phyloP scores from a whole-genome alignment of 805 yeast genomes.

The Lipomyces japonicus region DNA sequence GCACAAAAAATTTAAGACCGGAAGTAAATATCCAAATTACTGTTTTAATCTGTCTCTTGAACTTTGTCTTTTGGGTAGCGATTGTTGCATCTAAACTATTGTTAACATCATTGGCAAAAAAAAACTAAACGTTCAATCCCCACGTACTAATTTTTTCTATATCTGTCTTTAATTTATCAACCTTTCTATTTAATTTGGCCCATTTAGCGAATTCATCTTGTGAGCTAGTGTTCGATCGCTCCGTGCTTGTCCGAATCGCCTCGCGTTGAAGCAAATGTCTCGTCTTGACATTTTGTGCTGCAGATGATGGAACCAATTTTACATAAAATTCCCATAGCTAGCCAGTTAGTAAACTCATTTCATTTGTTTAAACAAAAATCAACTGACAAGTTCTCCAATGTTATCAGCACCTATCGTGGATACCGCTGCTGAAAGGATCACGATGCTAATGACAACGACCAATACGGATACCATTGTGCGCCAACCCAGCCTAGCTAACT shows the following conservation, averaged over 20 bases:
- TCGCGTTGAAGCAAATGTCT: conserved; percentile 43
- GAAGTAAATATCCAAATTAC: conserved; percentile 42
- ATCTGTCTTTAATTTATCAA: conserved; percentile 55
- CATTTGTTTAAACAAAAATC: not conserved
- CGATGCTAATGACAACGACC: conserved; percentile 37
- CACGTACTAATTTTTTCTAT: conserved; percentile 42
- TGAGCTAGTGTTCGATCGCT: conserved; percentile 64
- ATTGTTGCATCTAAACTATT: conserved; percentile 6
- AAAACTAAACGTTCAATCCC: not conserved
- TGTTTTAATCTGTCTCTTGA: conserved; percentile 39
- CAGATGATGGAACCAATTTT: conserved; percentile 9
- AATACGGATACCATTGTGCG: conserved; percentile 17
- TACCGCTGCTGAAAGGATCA: conserved; percentile 41
- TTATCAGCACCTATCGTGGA: conserved; percentile 39
- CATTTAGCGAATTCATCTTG: conserved; percentile 94
- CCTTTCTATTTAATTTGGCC: conserved; percentile 82
- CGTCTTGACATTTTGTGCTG: conserved; percentile 32
- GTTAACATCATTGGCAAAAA: not conserved
- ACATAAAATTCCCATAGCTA: conserved; percentile 25
- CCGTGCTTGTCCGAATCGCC: conserved; percentile 47
- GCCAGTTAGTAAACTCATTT: conserved; percentile 19
- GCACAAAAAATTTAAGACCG: conserved; percentile 43
- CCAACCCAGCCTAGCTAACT: too few relatives aligned
- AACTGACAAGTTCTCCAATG: conserved; percentile 32
- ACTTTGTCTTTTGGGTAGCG: conserved; percentile 12